A percentile compares a stretch with the other conserved stretches of the same genome.
These are phyloP conservation scores for Coemansia sp. DNA, from an alignment of 371 early-diverging fungal genomes.

Conservation along the genomic window DNA sequence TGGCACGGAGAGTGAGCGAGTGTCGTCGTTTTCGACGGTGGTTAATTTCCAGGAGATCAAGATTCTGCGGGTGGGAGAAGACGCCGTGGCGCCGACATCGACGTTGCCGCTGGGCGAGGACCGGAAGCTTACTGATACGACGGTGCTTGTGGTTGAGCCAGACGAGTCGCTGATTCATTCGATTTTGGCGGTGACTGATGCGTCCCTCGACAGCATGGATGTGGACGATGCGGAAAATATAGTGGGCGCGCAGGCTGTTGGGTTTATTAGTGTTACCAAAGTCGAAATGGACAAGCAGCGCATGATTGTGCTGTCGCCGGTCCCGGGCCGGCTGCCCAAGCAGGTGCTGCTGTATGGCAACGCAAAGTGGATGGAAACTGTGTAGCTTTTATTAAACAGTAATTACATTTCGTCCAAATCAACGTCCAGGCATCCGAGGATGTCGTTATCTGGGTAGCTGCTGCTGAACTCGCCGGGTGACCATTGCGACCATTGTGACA, in stretches of 20 bases:
- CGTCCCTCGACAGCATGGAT: slow-evolving; percentile 16
- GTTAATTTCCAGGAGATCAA: slow-evolving; percentile 73
- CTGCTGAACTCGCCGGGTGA: slow-evolving; percentile 4
- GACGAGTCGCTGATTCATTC: slow-evolving; percentile 83
- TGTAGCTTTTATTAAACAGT: background rate
- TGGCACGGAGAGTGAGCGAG: slow-evolving; percentile 67
- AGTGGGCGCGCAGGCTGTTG: slow-evolving; percentile 71
- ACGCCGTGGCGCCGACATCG: slow-evolving; percentile 81
- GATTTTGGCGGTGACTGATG: slow-evolving; percentile 76
- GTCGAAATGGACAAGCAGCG: slow-evolving; percentile 77
- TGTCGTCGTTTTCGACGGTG: slow-evolving; percentile 77
- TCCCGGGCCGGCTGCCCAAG: slow-evolving; percentile 83
- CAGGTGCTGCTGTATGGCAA: slow-evolving; percentile 78
- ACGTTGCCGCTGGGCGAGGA: slow-evolving; percentile 90
- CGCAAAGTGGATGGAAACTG: slow-evolving; percentile 86
- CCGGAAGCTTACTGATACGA: slow-evolving; percentile 72
- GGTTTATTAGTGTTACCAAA: slow-evolving; percentile 88
- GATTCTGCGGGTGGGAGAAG: slow-evolving; percentile 83
- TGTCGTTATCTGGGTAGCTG: slow-evolving; percentile 2
- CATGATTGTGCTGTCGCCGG: slow-evolving; percentile 82
- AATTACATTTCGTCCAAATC: slow-evolving; percentile 42
- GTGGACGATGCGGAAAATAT: slow-evolving; percentile 45
- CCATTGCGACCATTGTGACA: slow-evolving; percentile 37
- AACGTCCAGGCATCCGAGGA: slow-evolving; percentile 44
- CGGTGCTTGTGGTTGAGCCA: slow-evolving; percentile 77